Base-by-base conservation (phyloP, 805 yeast species). In the Pichia ethanolica region DNA sequence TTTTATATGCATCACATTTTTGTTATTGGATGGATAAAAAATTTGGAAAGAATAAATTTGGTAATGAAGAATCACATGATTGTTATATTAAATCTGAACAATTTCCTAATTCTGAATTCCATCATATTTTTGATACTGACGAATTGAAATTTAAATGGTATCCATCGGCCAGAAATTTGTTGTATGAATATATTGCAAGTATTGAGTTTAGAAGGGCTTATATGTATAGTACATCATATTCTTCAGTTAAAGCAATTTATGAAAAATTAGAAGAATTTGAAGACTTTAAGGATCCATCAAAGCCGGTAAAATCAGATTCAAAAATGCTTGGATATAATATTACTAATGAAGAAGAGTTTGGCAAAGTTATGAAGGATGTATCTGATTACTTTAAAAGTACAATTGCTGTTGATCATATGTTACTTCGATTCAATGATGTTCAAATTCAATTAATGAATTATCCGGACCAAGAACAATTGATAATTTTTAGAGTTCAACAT, bases 61-160 rank as follows among this genome's bases (percentile, higher is more conserved):
- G 79, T 3, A 60, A 71, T 44, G 77, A 75, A 54, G 59, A 70
- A 0, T 78, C 85, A 6, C 96, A 89, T 59, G 68, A 74, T 13
- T 89, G 96, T 64, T 60, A 72, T n/a, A 68, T 81, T 49, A 81
- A 77, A 1, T 56, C 61, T 4, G 71, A 70, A 2, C 39, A 50
- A 8, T 45, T 38, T 47, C 62, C 59, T 30, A 20, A 53, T 55
- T 42, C 47, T 5, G 39, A 41, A 9, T 85, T 79, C 65, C 76
- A 75, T 51, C 89, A 90, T 61, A 70, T 89, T 44, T 88, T 84
- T 63, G 77, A 82, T 51, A 68, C 88, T 26, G 89, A 89, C 56
- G 79, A 83, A 49, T 73, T 88, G 63, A 78, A 82, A 57, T 61
- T 89, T 56, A 85, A 81, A 56, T 89, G 97, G 96, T 83, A 86